Base-by-base conservation (phyloP, 306 rosid genomes). In the Bauhinia variegata region DNA sequence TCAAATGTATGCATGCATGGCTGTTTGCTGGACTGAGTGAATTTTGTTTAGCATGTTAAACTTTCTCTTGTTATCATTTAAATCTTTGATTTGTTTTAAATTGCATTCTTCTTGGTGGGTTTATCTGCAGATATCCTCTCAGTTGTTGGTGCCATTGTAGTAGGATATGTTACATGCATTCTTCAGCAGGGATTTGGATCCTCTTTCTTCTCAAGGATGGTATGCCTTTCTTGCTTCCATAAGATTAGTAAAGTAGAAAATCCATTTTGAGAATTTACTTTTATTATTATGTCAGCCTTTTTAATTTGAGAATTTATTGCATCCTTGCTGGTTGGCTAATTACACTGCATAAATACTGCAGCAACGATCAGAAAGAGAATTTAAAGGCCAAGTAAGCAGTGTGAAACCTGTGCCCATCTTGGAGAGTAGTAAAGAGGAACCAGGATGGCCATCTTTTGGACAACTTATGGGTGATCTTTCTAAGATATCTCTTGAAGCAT, bases 401-500 rank as follows among this genome's bases (percentile, higher is more conserved):
- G 84, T 67, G 71, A 86, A 89, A 36, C 75, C 70, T 33, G 63
- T 75, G 57, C 67, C 81, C 36, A 43, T 79, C 34, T 67, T 63
- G 28, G 88, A 84, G 65, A 78, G 70, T 56, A 48, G 68, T 46
- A 90, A 93, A 85, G 99, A 86, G 61, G 99, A 88, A 52, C 96
- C 92, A 0, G 93, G 97, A 70, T 90, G 96, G 99, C 97, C 96
- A 11, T 93, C 96, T 73, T 83, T 90, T 6, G 86, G 95, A 48
- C 99, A 83, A 66, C 95, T 88, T 56, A 19, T 86, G 7, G 42
- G 65, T 23, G 97, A 93, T 63, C 91, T 93, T 72, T 88, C 82
- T 54, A 90, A 93, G 84, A 64, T 86, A 59, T 84, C 86, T 16
- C 43, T 86, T 39, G 95, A 88, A 49, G 81, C 83, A 11, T 32